Base-by-base conservation (phyloP, 2,329 filamentous ascomycete species). In the Boeremia lycopersici region DNA sequence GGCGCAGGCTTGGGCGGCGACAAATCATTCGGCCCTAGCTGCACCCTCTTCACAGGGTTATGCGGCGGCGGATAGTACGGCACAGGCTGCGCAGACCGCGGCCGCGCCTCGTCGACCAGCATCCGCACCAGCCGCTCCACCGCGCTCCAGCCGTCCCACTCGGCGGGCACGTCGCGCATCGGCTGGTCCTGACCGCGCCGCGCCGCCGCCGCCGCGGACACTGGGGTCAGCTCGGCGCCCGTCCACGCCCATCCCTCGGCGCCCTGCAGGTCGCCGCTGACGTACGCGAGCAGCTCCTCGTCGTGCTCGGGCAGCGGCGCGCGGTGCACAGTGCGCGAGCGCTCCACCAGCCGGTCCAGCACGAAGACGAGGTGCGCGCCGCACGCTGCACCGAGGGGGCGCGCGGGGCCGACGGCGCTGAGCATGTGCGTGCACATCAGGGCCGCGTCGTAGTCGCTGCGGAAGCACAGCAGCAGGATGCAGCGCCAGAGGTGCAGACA, bases 401-500 rank as follows among this genome's bases (percentile, higher is more conserved):
- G 84, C 13, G 84, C 78, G n/a, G 86, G 82, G 26, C 88, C 87
- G 51, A 97, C 87, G 1, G 85, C 84, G 1, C 86, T 83, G 10
- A 89, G 84, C 0, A 89, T 86, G 49, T 89, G 85, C 10, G 93
- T 82, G 63, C 93, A 91, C 2, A 85, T 84, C 10, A 88, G 76
- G 0, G 93, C 93, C 2, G 87, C 82, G 4, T 88, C 84, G 68
- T 88, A 89, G 46, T 91, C 87, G 36, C 87, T 87, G 1, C 85
- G 84, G 46, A 96, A 85, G 19, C 93, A 84, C 4, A 97, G 80
- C 52, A 97, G 86, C 0, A 98, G 81, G 1, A 89, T 83, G 68
- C 89, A 96, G 19, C 93, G 89, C 85, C 96, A 97, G 39, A 96
- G 82, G 71, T 98, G 95, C 12, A 86, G 86, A 52, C 91, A 89